These are phyloP conservation scores for Coemansia sp. DNA, from an alignment of 192 early-diverging fungal species.

Conservation along the genomic window DNA sequence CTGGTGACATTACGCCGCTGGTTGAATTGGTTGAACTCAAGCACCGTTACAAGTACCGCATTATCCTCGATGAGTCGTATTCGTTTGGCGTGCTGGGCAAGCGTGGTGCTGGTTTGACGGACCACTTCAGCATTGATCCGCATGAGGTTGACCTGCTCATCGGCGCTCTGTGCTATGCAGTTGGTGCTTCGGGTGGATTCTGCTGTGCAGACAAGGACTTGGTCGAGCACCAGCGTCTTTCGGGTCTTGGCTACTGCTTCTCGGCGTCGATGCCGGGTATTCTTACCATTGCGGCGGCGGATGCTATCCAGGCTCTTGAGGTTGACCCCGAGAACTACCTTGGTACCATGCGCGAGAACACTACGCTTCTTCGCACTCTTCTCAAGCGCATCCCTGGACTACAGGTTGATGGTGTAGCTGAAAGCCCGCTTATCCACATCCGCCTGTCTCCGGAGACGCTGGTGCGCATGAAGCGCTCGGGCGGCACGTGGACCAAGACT, in stretches of 20 bases:
- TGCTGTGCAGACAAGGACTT: slow-evolving; percentile 84
- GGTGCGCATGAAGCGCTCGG: slow-evolving; percentile 71
- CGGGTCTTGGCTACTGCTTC: slow-evolving; percentile 86
- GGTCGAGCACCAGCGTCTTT: slow-evolving; percentile 88
- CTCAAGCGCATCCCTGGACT: slow-evolving; percentile 56
- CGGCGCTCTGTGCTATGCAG: slow-evolving; percentile 75
- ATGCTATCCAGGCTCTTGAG: slow-evolving; percentile 63
- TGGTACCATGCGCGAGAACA: slow-evolving; percentile 63
- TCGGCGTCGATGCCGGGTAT: slow-evolving; percentile 94
- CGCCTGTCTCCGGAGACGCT: slow-evolving; percentile 56
- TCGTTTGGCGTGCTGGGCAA: slow-evolving; percentile 87
- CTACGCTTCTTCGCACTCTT: slow-evolving; percentile 58
- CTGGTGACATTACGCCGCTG: slow-evolving; percentile 84
- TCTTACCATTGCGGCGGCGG: slow-evolving; percentile 82
- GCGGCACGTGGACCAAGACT: slow-evolving; percentile 48
- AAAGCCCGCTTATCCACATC: slow-evolving; percentile 77
- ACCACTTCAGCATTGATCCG: slow-evolving; percentile 72
- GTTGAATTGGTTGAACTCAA: slow-evolving; percentile 83
- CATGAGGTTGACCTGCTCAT: slow-evolving; percentile 86
- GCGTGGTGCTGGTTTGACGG: slow-evolving; percentile 84
- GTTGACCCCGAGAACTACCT: slow-evolving; percentile 41
- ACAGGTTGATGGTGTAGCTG: slow-evolving; percentile 52
- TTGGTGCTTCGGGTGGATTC: slow-evolving; percentile 89
- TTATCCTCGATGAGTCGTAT: slow-evolving; percentile 90
- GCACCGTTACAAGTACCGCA: slow-evolving; percentile 92